Percentiles rank a stretch among this genome's conserved stretches.
phyloP scores from a whole-genome alignment of 345 rosid species.

The Salix exigua region DNA sequence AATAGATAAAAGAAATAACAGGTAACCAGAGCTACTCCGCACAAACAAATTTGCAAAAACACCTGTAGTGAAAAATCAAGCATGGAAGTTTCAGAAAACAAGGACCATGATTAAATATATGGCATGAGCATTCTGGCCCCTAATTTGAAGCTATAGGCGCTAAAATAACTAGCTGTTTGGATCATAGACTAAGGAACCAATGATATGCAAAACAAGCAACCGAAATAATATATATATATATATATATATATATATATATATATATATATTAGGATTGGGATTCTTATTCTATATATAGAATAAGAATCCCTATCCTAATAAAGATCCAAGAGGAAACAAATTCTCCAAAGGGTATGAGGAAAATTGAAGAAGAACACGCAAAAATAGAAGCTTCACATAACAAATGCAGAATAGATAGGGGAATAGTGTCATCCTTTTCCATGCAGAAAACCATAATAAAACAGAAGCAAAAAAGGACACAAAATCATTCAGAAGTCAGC shows the following conservation, averaged over 20 bases:
- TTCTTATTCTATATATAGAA: no score
- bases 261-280: no score
- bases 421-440: not conserved
- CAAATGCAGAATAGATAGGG: not conserved
- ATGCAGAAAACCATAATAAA: not conserved
- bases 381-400: not conserved
- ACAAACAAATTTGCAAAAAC: not conserved
- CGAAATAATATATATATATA: no score
- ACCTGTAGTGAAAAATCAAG: not conserved
- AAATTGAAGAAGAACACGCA: not conserved
- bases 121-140: not conserved
- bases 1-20: not conserved
- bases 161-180: not conserved
- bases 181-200: not conserved
- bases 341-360: not conserved
- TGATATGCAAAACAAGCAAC: not conserved
- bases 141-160: not conserved
- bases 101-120: not conserved
- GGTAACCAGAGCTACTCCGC: not conserved
- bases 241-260: rapidly evolving
- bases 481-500: not conserved
- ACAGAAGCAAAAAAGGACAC: not conserved
- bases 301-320: no score
- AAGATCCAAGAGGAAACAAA: not conserved
- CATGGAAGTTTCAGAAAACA: not conserved